phyloP scores from a whole-genome alignment of 192 early-diverging fungal species.

The Entomortierella chlamydospora region DNA sequence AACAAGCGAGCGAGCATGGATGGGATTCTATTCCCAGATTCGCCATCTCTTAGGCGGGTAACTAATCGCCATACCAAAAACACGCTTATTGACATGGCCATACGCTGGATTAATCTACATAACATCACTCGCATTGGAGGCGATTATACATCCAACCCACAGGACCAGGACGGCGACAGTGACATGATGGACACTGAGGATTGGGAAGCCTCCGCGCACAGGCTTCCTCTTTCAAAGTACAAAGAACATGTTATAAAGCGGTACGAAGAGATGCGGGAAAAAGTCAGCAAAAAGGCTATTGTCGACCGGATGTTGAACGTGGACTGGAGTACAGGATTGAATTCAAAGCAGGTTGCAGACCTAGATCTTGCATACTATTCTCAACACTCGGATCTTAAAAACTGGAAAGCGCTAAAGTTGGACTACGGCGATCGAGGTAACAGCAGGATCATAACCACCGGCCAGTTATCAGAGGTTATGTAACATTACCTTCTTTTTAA shows the following conservation, averaged over 20 bases:
- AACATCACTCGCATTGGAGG: conserved; percentile 11
- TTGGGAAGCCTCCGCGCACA: background rate
- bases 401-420: conserved; percentile 51
- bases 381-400: conserved; percentile 45
- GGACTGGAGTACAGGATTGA: conserved; percentile 47
- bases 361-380: conserved; percentile 52
- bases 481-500: no score
- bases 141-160: background rate
- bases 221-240: conserved; percentile 3
- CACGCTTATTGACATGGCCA: conserved; percentile 38
- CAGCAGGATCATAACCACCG: background rate
- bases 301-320: conserved; percentile 29
- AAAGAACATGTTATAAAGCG: conserved; percentile 11
- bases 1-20: conserved; percentile 12
- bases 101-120: conserved; percentile 46
- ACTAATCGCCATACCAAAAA: conserved; percentile 55
- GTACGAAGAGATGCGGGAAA: conserved; percentile 26
- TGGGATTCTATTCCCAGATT: conserved; percentile 10
- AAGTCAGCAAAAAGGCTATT: conserved; percentile 16
- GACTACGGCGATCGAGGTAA: conserved; percentile 23
- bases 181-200: conserved; percentile 16
- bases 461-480: no score
- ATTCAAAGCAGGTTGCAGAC: conserved; percentile 49
- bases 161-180: conserved; percentile 14
- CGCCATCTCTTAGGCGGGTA: conserved; percentile 45